These are phyloP conservation scores for Deinandra increscens DNA, from an alignment of 129 eudicot species.

Conservation along the genomic window DNA sequence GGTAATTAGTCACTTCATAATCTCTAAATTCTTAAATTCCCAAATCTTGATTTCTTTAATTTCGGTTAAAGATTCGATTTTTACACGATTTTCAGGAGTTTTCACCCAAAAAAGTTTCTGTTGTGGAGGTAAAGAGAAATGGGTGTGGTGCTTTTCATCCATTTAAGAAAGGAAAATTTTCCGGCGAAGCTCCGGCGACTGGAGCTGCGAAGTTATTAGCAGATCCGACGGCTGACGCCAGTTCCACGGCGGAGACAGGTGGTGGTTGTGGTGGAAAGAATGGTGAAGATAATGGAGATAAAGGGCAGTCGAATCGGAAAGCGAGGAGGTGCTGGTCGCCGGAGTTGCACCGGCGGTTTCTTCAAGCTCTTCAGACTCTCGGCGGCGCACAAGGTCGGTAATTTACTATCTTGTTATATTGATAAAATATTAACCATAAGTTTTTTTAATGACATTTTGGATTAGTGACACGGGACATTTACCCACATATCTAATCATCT, in stretches of 20 bases:
- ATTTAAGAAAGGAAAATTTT: slow-evolving; percentile 53
- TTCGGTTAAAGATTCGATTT: slow-evolving; percentile 23
- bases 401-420: not conserved
- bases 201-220: slow-evolving; percentile 20
- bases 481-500: too few relatives aligned
- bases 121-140: slow-evolving; percentile 70
- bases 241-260: slow-evolving; percentile 67
- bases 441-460: too few relatives aligned
- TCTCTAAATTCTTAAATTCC: not conserved
- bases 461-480: too few relatives aligned
- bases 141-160: slow-evolving; percentile 95
- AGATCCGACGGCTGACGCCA: slow-evolving; percentile 47
- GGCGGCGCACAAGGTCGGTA: slow-evolving; percentile 93
- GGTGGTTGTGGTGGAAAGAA: slow-evolving; percentile 48
- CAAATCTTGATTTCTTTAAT: too few relatives aligned
- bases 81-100: slow-evolving; percentile 38
- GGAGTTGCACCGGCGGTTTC: slow-evolving; percentile 77
- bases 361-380: slow-evolving; percentile 83
- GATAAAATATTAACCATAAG: too few relatives aligned
- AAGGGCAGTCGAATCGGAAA: slow-evolving; percentile 62
- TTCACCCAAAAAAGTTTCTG: slow-evolving; percentile 50
- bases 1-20: slow-evolving; percentile 30
- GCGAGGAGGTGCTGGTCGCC: slow-evolving; percentile 95
- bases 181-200: slow-evolving; percentile 23
- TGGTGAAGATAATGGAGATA: slow-evolving; percentile 59